phyloP scores from a whole-genome alignment of 1,139 yeast genomes.

The Pichia sp. region DNA sequence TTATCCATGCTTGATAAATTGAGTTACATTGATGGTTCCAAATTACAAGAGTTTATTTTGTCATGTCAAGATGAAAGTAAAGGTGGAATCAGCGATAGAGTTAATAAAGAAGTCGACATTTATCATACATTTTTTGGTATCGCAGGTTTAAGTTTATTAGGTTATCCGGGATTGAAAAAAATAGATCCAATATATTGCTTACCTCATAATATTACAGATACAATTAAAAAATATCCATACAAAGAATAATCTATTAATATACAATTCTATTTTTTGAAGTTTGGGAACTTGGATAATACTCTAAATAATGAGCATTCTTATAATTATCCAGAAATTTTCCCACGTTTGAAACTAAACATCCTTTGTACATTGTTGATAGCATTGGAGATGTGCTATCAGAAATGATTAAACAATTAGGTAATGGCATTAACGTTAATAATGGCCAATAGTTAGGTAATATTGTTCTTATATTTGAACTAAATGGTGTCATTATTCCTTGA shows the following conservation, averaged over 20 bases:
- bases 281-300: conserved; percentile 57
- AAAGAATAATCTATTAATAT: conserved; percentile 17
- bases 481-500: conserved; percentile 86
- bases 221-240: conserved; percentile 44
- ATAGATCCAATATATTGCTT: conserved; percentile 87
- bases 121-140: conserved; percentile 89
- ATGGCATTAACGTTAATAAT: conserved; percentile 63
- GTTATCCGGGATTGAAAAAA: conserved; percentile 45
- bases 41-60: conserved; percentile 60
- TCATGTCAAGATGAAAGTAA: conserved; percentile 65
- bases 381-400: conserved; percentile 65
- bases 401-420: conserved; percentile 64
- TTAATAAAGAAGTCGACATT: conserved; percentile 86
- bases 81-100: conserved; percentile 92
- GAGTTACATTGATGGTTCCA: conserved; percentile 67
- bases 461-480: conserved; percentile 53
- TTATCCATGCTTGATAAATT: conserved; percentile 59
- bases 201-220: conserved; percentile 49
- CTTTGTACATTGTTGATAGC: conserved; percentile 73
- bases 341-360: conserved; percentile 73
- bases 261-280: conserved; percentile 44
- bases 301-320: conserved; percentile 56
- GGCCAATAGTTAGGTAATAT: conserved; percentile 66
- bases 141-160: conserved; percentile 76
- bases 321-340: conserved; percentile 44